Base-by-base conservation (phyloP, 768 basidiomycete species). In the Tephrocybe sp. region DNA sequence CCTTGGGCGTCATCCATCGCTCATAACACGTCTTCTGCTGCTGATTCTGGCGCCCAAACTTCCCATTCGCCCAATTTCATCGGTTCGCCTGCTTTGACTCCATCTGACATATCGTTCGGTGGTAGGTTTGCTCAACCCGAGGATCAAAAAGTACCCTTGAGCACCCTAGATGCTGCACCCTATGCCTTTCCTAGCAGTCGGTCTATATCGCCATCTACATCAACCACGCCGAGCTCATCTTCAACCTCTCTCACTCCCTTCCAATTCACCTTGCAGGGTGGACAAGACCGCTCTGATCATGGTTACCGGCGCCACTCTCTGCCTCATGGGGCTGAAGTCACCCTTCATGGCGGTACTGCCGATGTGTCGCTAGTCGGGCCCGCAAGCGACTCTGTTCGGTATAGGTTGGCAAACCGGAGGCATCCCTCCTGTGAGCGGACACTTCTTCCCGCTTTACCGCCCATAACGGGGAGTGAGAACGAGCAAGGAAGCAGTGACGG, bases 331-430 rank as follows among this genome's bases (percentile, higher is more conserved):
- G 70, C 84, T 38, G 83, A 88, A 53, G 77, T 88, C 42, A 83
- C 84, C 9, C 76, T 89, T 32, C 86, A 88, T 51, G 84, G 84
- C 41, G 86, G 85, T 51, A 85, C 83, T 5, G 82, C 88, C 32
- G 84, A 89, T 64, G 78, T 89, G 40, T 83, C 87, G 16, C 62
- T 83, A 39, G 57, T 77, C 47, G 72, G 77, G 20, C 67, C 79
- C 32, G 66, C 72, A 54, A 67, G 73, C 55, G 84, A 87, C 52
- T 72, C 74, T 11, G 74, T 82, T 58, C 82, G 87, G 46, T 85
- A 85, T 62, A 74, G 84, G 57, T 64, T 85, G 34, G 72, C 77
- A 33, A 55, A 68, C 20, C 75, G 79, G 45, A 72, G 79, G 55
- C 64, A 75, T 42, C 74, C 76, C 50, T 72, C 72, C 31, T 65